phyloP scores from a whole-genome alignment of 2,329 filamentous ascomycete species.

The Colletotrichum tropicicola region DNA sequence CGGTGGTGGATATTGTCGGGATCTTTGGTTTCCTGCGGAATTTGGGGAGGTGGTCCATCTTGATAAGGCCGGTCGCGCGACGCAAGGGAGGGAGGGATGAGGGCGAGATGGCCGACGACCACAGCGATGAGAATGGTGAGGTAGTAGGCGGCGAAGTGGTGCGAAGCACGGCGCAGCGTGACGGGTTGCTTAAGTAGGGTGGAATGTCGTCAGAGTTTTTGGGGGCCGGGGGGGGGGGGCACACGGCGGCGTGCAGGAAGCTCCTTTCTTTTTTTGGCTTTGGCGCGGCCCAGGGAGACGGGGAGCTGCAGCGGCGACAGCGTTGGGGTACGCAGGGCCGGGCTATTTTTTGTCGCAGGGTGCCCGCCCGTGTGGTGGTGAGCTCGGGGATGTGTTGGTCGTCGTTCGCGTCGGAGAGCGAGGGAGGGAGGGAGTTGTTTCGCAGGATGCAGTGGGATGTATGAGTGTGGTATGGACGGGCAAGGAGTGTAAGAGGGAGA shows the following conservation, averaged over 20 bases:
- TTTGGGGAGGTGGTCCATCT: slow-evolving; percentile 53
- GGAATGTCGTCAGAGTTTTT: slow-evolving; percentile 27
- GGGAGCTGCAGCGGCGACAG: slow-evolving; percentile 8
- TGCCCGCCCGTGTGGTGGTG: too few species aligned
- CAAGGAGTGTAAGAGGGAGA: too few species aligned
- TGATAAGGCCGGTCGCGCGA: neutral
- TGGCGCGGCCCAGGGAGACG: slow-evolving; percentile 13
- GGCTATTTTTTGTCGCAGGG: neutral
- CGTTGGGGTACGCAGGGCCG: slow-evolving; percentile 12
- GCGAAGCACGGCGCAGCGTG: neutral
- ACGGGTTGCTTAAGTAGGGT: slow-evolving; percentile 8
- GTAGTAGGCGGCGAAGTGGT: neutral
- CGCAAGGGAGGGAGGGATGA: neutral
- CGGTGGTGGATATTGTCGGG: slow-evolving; percentile 49
- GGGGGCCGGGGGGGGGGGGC: neutral
- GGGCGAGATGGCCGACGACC: neutral
- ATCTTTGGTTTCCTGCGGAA: slow-evolving; percentile 54
- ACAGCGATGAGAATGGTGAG: neutral
- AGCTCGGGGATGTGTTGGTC: too few species aligned
- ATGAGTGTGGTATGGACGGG: too few species aligned
- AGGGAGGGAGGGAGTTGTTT: too few species aligned
- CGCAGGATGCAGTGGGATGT: too few species aligned
- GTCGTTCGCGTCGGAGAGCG: too few species aligned
- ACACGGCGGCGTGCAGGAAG: slow-evolving; percentile 16
- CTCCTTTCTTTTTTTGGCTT: slow-evolving; percentile 21